A percentile compares a stretch with the other conserved stretches of the same genome.
These are phyloP conservation scores for Alternaria arborescens DNA, from an alignment of 2,329 filamentous ascomycete species.

Conservation along the genomic window DNA sequence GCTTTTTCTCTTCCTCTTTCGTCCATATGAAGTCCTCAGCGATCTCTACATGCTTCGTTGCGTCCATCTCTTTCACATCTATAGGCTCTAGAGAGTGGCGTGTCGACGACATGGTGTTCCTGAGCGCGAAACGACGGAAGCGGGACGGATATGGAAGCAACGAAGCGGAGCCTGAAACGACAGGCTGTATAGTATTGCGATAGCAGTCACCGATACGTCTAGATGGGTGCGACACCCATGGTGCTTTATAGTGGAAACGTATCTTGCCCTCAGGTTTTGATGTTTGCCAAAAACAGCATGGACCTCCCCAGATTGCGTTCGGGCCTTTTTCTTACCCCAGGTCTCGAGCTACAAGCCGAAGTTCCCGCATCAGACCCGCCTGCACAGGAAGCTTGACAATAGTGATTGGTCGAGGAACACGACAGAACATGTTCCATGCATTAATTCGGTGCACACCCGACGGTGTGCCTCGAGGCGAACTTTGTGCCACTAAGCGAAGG, in stretches of 20 bases:
- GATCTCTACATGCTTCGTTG: conserved; percentile 54
- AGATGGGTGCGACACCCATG: conserved; percentile 9
- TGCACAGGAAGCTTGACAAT: conserved; percentile 14
- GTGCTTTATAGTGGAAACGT: conserved; percentile 36
- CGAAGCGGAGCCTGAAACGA: not conserved
- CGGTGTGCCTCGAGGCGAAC: conserved; percentile 33
- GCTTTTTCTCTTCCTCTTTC: conserved; percentile 57
- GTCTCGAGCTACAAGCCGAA: conserved; percentile 23
- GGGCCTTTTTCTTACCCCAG: conserved; percentile 33
- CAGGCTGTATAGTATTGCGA: not conserved
- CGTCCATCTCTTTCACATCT: conserved; percentile 47
- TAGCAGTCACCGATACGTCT: not conserved
- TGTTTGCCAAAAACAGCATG: conserved; percentile 24
- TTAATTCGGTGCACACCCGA: conserved; percentile 9
- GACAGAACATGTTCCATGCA: conserved; percentile 6
- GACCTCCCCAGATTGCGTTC: conserved; percentile 34
- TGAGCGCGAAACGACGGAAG: conserved; percentile 5
- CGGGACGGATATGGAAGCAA: not conserved
- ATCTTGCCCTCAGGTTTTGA: conserved; percentile 21
- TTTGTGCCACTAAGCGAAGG: conserved; percentile 23
- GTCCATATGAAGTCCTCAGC: conserved; percentile 57
- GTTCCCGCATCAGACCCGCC: conserved; percentile 12
- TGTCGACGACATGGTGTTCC: conserved; percentile 33
- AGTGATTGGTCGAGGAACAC: conserved; percentile 23
- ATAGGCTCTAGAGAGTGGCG: conserved; percentile 30